Percentiles rank a stretch among this genome's conserved stretches.
Evolutionary conservation across 192 early-diverging fungal species (phyloP).

Genomic region (Coemansia furcata): DNA sequence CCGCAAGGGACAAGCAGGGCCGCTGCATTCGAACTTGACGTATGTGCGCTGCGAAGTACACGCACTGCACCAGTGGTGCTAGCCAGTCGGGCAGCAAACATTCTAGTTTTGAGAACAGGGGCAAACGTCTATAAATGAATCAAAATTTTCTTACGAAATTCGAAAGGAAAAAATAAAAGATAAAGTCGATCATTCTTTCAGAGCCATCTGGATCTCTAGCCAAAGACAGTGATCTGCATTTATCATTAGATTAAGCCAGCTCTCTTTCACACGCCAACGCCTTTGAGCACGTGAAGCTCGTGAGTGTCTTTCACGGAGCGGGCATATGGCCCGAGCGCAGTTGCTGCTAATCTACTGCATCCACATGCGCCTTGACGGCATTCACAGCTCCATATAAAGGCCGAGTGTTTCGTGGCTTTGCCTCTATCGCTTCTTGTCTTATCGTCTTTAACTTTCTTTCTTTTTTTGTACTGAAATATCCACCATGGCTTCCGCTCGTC

Average conservation of each 20-base stretch:
- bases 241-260: background rate
- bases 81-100: conserved; percentile 13
- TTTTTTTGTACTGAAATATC: background rate
- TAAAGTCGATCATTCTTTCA: background rate
- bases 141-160: background rate
- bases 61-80: conserved; percentile 5
- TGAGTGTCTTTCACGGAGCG: background rate
- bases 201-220: background rate
- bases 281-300: background rate
- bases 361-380: background rate
- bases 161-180: background rate
- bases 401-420: background rate
- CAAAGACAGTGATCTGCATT: background rate
- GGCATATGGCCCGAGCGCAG: conserved; percentile 5
- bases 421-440: background rate
- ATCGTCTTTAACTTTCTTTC: background rate
- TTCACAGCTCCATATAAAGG: background rate
- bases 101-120: background rate
- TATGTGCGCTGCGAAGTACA: background rate
- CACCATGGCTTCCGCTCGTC: conserved; percentile 34
- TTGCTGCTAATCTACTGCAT: background rate
- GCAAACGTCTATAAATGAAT: background rate
- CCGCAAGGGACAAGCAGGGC: background rate
- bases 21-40: background rate
- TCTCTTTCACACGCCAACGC: background rate